Base-by-base conservation (phyloP, 768 basidiomycete genomes). In the Lactifluus subvellereus region DNA sequence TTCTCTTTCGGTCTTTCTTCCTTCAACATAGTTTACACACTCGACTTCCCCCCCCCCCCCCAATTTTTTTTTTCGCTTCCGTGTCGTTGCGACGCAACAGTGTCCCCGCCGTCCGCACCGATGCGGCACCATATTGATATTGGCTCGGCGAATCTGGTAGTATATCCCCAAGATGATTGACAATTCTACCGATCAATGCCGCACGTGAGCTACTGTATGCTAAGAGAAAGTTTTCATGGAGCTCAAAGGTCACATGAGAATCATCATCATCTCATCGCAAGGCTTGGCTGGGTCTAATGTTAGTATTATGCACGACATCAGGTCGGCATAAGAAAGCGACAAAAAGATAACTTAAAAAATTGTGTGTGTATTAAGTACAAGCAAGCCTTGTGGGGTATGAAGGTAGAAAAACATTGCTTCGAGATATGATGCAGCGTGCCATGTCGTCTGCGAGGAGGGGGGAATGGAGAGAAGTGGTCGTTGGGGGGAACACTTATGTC, bases 341-440 rank as follows among this genome's bases (percentile, higher is more conserved):
- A 8, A 37, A 8, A 37, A 22, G 16, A 16, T 22, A 22, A 22
- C 22, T 2, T 1, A 27, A 45, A 35, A n/a, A 40, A 27, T 45
- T 51, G 37, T 43, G 56, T 58, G 53, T 55, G 63, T 57, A 47
- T 16, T 13, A 27, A 42, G 38, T 63, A 63, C 64, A 65, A 40
- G 62, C 45, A 59, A 35, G 37, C 32, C 27, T 27, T 59, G 52
- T 40, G 51, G 61, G 49, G 48, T 27, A 27, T 62, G 51, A 20
- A 20, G 56, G 33, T 56, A 27, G n/a, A n/a, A n/a, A 43, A 27
- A 54, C 48, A 64, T 59, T 58, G 48, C 54, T 64, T 66, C 56
- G 53, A 58, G 30, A 43, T 35, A 42, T 54, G 49, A 32, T 16
- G 42, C 30, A 27, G 43, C 33, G 33, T 43, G 27, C 2, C 27